Conservation (phyloP, 164 flowering plant species). For the Vitis rotundifolia region DNA sequence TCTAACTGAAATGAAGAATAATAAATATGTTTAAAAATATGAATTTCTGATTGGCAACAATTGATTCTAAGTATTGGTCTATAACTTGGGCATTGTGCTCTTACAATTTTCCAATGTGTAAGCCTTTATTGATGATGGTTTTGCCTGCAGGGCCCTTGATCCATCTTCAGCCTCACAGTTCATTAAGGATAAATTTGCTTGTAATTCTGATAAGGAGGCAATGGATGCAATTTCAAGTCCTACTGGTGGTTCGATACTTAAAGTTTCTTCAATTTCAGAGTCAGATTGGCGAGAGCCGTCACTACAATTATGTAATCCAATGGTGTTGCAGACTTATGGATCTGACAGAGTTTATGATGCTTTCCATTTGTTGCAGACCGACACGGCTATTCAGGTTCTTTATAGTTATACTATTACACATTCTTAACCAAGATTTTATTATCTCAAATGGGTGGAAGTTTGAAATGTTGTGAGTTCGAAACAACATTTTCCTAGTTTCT, state of each 20-base stretch:
- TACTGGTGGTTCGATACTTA: conserved; percentile 7
- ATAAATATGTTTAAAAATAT: too few species aligned
- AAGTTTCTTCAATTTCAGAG: conserved; percentile 34
- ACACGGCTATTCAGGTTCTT: conserved; percentile 72
- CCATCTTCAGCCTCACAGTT: conserved; percentile 20
- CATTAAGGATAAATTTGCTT: conserved; percentile 19
- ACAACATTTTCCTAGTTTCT: too few species aligned
- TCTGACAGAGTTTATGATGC: conserved; percentile 52
- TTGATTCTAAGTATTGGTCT: too few species aligned
- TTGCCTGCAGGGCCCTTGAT: conserved; percentile 35
- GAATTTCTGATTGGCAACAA: too few species aligned
- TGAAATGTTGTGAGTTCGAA: too few species aligned
- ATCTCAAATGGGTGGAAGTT: too few species aligned
- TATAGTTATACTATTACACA: not conserved
- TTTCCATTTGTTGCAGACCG: conserved; percentile 58
- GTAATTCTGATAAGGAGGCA: conserved; percentile 18
- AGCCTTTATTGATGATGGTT: not conserved
- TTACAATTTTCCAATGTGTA: too few species aligned
- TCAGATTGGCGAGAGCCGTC: conserved; percentile 80
- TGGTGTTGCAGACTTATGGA: conserved; percentile 30
- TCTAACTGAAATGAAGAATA: too few species aligned
- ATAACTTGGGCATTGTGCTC: too few species aligned
- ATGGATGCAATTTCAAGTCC: conserved; percentile 14
- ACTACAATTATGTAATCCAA: conserved; percentile 28
- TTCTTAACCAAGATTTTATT: too few species aligned